Conservation (phyloP, 78 protist species). For the Diacronema lutheri region DNA sequence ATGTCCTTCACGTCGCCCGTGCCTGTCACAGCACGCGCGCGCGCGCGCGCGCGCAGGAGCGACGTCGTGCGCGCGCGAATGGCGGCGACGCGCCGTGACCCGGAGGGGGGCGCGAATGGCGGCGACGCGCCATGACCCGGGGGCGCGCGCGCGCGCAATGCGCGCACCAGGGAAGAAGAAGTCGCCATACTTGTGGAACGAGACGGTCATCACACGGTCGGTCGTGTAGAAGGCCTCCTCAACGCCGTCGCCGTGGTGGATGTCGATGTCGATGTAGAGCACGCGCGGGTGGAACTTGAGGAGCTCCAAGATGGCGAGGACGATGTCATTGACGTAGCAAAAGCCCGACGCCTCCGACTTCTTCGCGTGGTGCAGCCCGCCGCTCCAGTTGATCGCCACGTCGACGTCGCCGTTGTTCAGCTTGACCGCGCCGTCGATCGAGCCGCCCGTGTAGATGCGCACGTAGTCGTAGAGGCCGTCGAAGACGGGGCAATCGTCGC, state of each 20-base stretch:
- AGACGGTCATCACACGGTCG: slow-evolving; percentile 91
- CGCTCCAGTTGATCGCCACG: slow-evolving; percentile 97
- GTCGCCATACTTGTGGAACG: slow-evolving; percentile 85
- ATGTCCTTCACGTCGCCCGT: slow-evolving; percentile 88
- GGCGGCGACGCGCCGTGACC: too few relatives aligned
- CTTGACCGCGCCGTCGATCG: slow-evolving; percentile 79
- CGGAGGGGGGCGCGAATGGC: too few relatives aligned
- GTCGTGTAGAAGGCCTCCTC: slow-evolving; percentile 91
- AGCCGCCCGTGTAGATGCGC: slow-evolving; percentile 88
- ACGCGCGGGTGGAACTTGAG: slow-evolving; percentile 81
- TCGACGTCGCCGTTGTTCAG: slow-evolving; percentile 76
- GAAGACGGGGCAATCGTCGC: slow-evolving; percentile 97
- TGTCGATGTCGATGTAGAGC: slow-evolving; percentile 95
- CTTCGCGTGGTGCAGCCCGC: slow-evolving; percentile 99
- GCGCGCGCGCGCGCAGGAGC: too few relatives aligned
- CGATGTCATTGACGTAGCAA: slow-evolving; percentile 99
- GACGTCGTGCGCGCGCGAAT: too few relatives aligned
- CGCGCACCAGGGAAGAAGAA: slow-evolving; percentile 19
- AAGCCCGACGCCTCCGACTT: slow-evolving; percentile 94
- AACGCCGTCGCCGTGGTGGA: slow-evolving; percentile 97
- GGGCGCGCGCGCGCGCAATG: too few relatives aligned
- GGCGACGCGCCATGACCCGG: too few relatives aligned
- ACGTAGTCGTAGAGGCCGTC: slow-evolving; percentile 92
- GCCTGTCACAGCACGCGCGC: too few relatives aligned
- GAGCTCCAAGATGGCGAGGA: slow-evolving; percentile 92